Base-by-base conservation (phyloP, 208 protist species). In the Wallacemonas sp. region DNA sequence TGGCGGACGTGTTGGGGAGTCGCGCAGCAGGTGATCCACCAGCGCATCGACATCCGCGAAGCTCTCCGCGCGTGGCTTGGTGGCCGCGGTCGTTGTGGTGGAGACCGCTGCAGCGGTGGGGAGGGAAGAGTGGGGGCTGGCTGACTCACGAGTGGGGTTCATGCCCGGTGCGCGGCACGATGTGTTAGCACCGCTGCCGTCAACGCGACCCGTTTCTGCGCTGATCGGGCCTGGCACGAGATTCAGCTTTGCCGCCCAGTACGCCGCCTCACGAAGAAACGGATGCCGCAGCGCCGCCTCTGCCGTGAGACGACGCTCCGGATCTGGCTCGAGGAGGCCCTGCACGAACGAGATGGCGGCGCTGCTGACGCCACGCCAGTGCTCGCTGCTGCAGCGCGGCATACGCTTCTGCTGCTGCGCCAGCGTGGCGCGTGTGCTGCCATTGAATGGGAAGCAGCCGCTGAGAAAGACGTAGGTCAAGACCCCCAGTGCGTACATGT, bases 361-460 rank as follows among this genome's bases (percentile, higher is more conserved):
- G 33, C 36, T 26, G 58, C 84, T 89, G 27, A 94, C 81, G 27
- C 77, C 68, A 15, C 38, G 32, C 85, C 84, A 91, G 32, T 72
- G 78, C 17, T 73, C 48, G 53, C 78, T 90, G 65, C 79, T 91
- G 68, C 81, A 89, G 21, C 75, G 73, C 22, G 85, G 84, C 27
- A 83, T 78, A 42, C 78, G 81, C 32, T 73, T 78, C 60, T 90
- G 84, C 74, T 94, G 84, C 61, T 87, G 71, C 10, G 78, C 60
- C 30, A 87, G 63, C 9, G 76, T 86, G 22, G 76, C 85, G 19
- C 80, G 73, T 15, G 84, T 81, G 1, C 68, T 78, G 13, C 73
- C 81, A 55, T 92, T 91, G 48, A 86, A 92, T n/a, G 88, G 88
- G 32, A 92, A 94, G 66, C 78, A 86, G 19, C 85, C 85, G 62